Evolutionary conservation across 2,329 filamentous ascomycete species (phyloP), one percentile per base, ranked within the genome.

Genomic region (Aureobasidium sp.): DNA sequence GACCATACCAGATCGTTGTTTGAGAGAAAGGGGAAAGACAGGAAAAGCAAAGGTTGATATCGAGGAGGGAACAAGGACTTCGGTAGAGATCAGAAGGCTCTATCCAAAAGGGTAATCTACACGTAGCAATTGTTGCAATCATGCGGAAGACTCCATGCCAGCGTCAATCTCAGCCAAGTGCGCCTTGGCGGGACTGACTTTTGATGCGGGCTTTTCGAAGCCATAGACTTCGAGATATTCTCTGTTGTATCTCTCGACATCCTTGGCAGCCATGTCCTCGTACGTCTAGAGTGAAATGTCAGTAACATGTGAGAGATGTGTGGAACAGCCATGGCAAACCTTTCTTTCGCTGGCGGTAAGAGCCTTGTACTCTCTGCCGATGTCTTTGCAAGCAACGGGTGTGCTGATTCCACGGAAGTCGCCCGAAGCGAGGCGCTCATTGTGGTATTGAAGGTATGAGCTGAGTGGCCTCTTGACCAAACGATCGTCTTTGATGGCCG

Each of bases 341-440:
- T 81, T 72, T 68, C 79, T 81, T 68, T 82, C 77, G n/a, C 65
- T 68, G 10, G 71, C 71, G 59, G 70, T 71, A 51, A 85, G 69
- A 2, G 69, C 74, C 61, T 77, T 79, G 77, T 76, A 85, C 68
- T 85, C 82, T 34, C 71, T 65, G 0, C 56, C 63, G 20, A 81
- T 69, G 43, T 81, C 68, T 65, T 72, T 77, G 7, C 67, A 7
- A 1, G 71, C 66, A 2, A 86, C 81, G 0, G 4, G 1, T 0
- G 74, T 0, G 0, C 59, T 8, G 63, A 85, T 77, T 51, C 77
- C 73, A 63, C 76, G 78, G 61, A 84, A 77, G 57, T 86, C 84
- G 24, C 79, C 79, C 50, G 74, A 78, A 1, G 64, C 65, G 5
- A 68, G 63, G 59, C 82, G 77, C 13, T 83, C 81, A 29, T 61